Evolutionary conservation across 768 basidiomycete genomes (phyloP).

Genomic region (Daedalea quercina): DNA sequence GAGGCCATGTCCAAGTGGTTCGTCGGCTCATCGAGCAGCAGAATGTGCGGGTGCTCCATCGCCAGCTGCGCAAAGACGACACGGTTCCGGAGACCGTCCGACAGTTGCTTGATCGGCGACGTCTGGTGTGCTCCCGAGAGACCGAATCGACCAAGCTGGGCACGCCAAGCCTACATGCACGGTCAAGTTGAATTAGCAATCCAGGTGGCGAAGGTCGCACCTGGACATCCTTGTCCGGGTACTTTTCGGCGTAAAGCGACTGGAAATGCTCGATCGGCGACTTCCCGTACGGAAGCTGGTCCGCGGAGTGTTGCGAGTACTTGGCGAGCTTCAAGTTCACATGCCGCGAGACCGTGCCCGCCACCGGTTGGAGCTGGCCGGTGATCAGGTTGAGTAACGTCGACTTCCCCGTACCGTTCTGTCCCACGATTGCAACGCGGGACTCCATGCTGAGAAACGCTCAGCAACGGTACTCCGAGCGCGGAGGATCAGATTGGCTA

Average conservation of each 20-base stretch:
- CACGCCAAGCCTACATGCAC: conserved; percentile 71
- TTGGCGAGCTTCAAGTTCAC: conserved; percentile 89
- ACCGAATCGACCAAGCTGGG: conserved; percentile 93
- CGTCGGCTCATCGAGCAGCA: conserved; percentile 90
- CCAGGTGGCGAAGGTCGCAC: conserved; percentile 22
- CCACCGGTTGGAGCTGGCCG: conserved; percentile 64
- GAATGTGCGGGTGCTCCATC: conserved; percentile 96
- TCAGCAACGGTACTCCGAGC: neutral
- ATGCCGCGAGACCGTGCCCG: conserved; percentile 89
- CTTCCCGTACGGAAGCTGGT: conserved; percentile 93
- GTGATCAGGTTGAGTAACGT: conserved; percentile 91
- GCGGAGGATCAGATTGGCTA: conserved; percentile 9
- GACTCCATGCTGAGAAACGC: conserved; percentile 71
- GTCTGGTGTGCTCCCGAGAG: conserved; percentile 93
- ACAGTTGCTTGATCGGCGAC: conserved; percentile 87
- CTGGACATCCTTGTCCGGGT: conserved; percentile 88
- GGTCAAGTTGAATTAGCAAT: neutral
- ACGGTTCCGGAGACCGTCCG: conserved; percentile 93
- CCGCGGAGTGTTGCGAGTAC: conserved; percentile 97
- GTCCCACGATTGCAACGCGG: conserved; percentile 91
- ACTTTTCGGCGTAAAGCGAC: conserved; percentile 67
- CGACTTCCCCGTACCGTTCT: conserved; percentile 93
- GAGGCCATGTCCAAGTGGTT: conserved; percentile 98
- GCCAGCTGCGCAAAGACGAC: conserved; percentile 95
- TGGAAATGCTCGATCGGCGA: conserved; percentile 94